Base-by-base conservation (phyloP, 1,284 basidiomycete species). In the Cutaneotrichosporon curvatum region DNA sequence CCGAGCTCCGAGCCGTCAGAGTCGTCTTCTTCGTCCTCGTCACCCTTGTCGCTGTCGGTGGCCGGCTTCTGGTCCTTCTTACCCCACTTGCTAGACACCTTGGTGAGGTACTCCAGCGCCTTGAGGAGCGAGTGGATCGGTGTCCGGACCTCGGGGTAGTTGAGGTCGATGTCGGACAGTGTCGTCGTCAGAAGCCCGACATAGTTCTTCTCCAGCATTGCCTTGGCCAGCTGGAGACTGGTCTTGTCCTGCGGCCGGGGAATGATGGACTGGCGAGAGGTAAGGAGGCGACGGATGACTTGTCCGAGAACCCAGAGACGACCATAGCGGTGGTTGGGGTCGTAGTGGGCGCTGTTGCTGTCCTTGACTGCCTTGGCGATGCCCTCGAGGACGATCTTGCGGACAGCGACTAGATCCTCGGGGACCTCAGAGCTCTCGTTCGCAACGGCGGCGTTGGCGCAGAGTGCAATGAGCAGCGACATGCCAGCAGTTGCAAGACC, bases 181-280 rank as follows among this genome's bases (percentile, higher is more conserved):
- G 90, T 85, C 42, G 78, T 84, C 0, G 95, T 97, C 28, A 99
- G 75, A 4, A 85, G 83, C 6, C 85, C 79, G 18, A 97, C 95
- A 61, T 87, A 95, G 65, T 89, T 90, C 76, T 97, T 96, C 75
- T 99, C 95, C 37, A 99, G 74, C 95, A 99, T 98, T 54, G 92
- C 80, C 74, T 97, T 98, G 35, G 95, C 90, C 36, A 92, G 87
- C 49, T 79, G 77, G 25, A 79, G 56, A 36, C 64, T 60, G 7
- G 59, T 52, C 20, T 60, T 51, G 40, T 57, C 54, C 28, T 10
- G 16, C 0, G 43, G 43, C n/a, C 44, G 44, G 15, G 62, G 74
- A 62, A 85, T 84, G 41, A 65, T 59, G 33, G 83, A 80, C 4
- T 74, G 68, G 16, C 82, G 82, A 12, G 88, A 83, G 2, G 84